A percentile compares a stretch with the other conserved stretches of the same genome.
These are phyloP conservation scores for Acer negundo DNA, from an alignment of 345 rosid species.

Conservation along the genomic window DNA sequence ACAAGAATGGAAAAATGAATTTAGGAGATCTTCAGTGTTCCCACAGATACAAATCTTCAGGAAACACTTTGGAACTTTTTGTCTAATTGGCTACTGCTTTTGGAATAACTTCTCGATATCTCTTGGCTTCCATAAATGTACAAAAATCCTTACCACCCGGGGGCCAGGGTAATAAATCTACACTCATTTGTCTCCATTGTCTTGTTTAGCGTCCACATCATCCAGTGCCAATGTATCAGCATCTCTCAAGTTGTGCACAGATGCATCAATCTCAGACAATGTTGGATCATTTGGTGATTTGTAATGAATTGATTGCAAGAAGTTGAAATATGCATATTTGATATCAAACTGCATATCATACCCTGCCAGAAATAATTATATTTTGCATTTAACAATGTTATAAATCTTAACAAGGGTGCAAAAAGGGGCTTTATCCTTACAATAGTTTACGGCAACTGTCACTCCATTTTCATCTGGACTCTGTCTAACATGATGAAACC, in stretches of 20 bases:
- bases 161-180: not conserved
- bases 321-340: constrained; percentile 87
- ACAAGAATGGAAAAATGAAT: not conserved
- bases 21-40: not conserved
- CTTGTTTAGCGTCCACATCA: not conserved
- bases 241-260: constrained; percentile 12
- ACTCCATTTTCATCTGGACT: constrained; percentile 65
- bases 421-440: constrained; percentile 39
- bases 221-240: not conserved
- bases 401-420: not conserved
- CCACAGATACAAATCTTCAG: not conserved
- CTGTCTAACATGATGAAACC: constrained; percentile 97
- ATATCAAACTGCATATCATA: constrained; percentile 90
- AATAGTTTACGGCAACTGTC: constrained; percentile 82
- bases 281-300: constrained; percentile 24
- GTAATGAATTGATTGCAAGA: constrained; percentile 61
- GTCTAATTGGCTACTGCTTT: not conserved
- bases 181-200: not conserved
- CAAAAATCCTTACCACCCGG: not conserved
- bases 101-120: not conserved
- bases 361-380: constrained; percentile 48
- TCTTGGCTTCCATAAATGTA: not conserved
- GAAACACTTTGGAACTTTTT: not conserved
- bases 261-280: constrained; percentile 19
- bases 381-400: constrained; percentile 11